phyloP scores from a whole-genome alignment of 305 asterid species.

The Fraxinus latifolia region DNA sequence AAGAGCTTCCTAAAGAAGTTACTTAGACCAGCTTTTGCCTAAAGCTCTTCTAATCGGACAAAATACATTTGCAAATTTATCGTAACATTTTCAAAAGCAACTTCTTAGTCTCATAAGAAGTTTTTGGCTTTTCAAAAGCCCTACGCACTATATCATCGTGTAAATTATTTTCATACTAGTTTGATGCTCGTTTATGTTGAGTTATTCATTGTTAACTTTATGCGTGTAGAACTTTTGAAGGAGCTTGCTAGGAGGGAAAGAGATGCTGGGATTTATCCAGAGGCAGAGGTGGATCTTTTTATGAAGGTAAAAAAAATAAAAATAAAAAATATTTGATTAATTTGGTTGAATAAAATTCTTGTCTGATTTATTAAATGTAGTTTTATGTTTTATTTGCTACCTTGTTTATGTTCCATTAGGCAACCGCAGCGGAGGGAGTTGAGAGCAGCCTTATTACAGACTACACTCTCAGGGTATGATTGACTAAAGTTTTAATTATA shows the following conservation, averaged over 20 bases:
- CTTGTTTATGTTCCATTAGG: slow-evolving; percentile 37
- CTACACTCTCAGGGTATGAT: slow-evolving; percentile 58
- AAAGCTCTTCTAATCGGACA: no score
- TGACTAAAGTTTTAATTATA: background rate
- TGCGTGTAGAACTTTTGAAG: slow-evolving; percentile 53
- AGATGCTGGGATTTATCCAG: slow-evolving; percentile 81
- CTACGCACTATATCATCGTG: background rate
- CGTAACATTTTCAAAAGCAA: no score
- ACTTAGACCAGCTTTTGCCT: background rate
- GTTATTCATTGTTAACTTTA: background rate
- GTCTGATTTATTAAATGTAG: background rate
- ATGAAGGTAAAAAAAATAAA: slow-evolving; percentile 59
- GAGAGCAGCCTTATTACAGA: slow-evolving; percentile 51
- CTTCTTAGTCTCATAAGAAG: background rate
- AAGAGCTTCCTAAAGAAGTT: background rate
- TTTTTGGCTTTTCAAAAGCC: background rate
- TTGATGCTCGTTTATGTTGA: background rate
- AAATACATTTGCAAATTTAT: no score
- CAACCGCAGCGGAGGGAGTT: slow-evolving; percentile 54
- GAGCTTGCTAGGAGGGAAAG: slow-evolving; percentile 93
- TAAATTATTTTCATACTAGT: background rate
- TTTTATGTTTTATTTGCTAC: background rate
- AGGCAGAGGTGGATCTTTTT: slow-evolving; percentile 86
- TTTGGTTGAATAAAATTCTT: background rate
- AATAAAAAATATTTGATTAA: background rate